Evolutionary conservation across 257 asterid species (phyloP), one percentile per base, ranked within the genome.

Genomic region (Salvia rosmarinus): DNA sequence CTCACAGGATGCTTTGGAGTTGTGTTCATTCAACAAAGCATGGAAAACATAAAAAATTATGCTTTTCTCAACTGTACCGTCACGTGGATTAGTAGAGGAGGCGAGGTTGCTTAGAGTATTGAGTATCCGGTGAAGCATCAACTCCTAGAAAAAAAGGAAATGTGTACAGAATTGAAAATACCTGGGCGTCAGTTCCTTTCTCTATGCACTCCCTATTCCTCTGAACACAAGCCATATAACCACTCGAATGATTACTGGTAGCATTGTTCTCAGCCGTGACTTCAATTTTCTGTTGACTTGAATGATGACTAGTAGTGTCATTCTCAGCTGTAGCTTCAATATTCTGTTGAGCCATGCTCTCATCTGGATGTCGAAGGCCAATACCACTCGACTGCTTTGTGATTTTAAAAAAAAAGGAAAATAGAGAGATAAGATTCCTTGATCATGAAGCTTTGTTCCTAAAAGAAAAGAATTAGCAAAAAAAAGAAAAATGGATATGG

Each of bases 131-230:
- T 3, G 71, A 66, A 4, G 71, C 46, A 47, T 66, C 47, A 57
- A 54, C 39, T 55, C 52, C 63, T 13, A 64, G 64, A n/a, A 61
- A 64, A 46, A 9, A 17, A 51, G 63, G 44, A 61, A 50, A 75
- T 50, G 47, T 30, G n/a, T 20, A 77, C 17, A 42, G 23, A 39
- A 70, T 14, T 8, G 28, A 71, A 60, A 60, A 20, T 89, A 93
- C 98, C 98, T 93, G 98, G 40, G 96, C 92, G 55, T 90, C 98
- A 46, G 88, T 87, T 82, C 94, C 97, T 87, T 87, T 93, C 77
- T 87, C 95, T 40, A 89, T 77, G 81, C 88, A 82, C 80, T 90
- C 97, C 65, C 87, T 77, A 65, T 87, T 90, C 75, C 87, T 87
- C 88, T 82, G 87, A 71, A 89, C 46, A 68, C 91, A 85, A 14